phyloP scores from a whole-genome alignment of 768 basidiomycete genomes.

The Tephrocybe sp. region DNA sequence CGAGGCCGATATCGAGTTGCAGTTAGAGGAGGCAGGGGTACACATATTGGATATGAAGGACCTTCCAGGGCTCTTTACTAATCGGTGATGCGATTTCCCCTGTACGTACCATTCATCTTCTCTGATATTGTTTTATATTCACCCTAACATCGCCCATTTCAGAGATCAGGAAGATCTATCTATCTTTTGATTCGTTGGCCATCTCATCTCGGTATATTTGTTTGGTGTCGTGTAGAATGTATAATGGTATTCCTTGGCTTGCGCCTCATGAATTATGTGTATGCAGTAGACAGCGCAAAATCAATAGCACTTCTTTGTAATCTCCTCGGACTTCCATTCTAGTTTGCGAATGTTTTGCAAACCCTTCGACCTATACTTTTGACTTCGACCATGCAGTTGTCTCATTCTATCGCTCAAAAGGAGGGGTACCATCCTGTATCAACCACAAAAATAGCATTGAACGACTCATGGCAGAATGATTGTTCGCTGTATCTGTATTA shows the following conservation, averaged over 20 bases:
- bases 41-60: conserved; percentile 67
- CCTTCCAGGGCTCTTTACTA: conserved; percentile 55
- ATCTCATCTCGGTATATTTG: too few species aligned
- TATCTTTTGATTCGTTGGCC: too few species aligned
- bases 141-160: neutral
- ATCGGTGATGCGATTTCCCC: conserved; percentile 34
- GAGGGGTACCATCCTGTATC: conserved; percentile 42
- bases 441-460: conserved; percentile 26
- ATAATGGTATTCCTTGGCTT: too few species aligned
- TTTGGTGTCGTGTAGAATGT: too few species aligned
- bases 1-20: conserved; percentile 60
- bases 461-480: conserved; percentile 7
- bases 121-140: neutral
- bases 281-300: too few species aligned
- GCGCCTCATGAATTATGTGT: too few species aligned
- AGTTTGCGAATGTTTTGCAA: neutral
- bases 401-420: conserved; percentile 27
- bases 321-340: too few species aligned
- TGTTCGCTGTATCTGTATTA: conserved; percentile 43
- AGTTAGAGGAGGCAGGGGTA: conserved; percentile 71
- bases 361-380: too few species aligned
- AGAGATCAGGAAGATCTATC: neutral
- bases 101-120: neutral
- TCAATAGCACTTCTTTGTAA: neutral
- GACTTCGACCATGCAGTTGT: conserved; percentile 20